Base-by-base conservation (phyloP, 2,329 filamentous ascomycete species). In the Cercospora zeae-maydis region DNA sequence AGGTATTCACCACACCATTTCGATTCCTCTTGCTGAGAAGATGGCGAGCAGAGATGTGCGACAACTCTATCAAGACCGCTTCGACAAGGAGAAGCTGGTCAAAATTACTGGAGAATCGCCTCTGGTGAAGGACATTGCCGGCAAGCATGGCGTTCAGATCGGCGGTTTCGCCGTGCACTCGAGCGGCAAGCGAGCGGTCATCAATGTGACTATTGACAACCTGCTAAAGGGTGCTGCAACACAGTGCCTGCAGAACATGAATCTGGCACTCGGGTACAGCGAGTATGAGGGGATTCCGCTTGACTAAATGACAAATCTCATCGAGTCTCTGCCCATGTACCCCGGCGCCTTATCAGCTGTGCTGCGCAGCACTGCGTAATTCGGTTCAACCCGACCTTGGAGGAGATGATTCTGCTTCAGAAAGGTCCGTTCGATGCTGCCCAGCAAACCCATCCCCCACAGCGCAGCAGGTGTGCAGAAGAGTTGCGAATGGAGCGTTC, bases 211-310 rank as follows among this genome's bases (percentile, higher is more conserved):
- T 2, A 96, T 97, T 72, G 93, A 97, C 78, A 96, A 97, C 78
- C 80, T 97, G 69, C 83, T 95, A 71, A 97, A 97, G 85, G 93
- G 93, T 64, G 93, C 93, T 59, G 91, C 91, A 6, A 96, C 93
- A 10, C 93, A 96, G 77, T 96, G 92, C 80, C 79, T 96, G 76
- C 93, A 96, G 82, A 96, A 96, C 78, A 95, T 96, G 91, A 96
- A 96, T 78, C 82, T 96, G 63, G 89, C 91, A n/a, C 83, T 96
- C 10, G 92, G 92, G 51, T 96, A 93, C 74, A 87, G 86, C 51
- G 92, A 96, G 79, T 96, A 92, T 73, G 90, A 96, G 75, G 92
- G 92, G 42, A 96, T 96, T 69, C 91, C 91, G 34, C 73, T 85
- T 63, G 78, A 84, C 63, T 83, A 53, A 59, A 56, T 14, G 36